These are phyloP conservation scores for Pleurotus cornucopiae DNA, from an alignment of 768 basidiomycete species.

Conservation along the genomic window DNA sequence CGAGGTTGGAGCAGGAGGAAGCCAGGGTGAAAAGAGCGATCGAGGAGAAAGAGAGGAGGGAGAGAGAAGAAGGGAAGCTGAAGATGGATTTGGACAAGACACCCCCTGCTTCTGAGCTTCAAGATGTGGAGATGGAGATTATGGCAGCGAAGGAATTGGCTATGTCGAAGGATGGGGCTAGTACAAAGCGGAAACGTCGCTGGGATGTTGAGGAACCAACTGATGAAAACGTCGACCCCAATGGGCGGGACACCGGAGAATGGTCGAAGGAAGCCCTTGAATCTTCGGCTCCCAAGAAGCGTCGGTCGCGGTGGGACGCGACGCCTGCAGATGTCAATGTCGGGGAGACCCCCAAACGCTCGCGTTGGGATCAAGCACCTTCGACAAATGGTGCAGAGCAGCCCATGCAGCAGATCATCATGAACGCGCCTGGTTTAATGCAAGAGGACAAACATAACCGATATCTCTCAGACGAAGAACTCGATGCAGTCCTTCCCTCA, in stretches of 20 bases:
- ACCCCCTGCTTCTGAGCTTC: slow-evolving; percentile 76
- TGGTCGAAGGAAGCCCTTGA: slow-evolving; percentile 78
- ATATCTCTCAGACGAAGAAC: slow-evolving; percentile 94
- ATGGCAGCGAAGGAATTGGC: slow-evolving; percentile 48
- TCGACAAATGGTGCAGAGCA: slow-evolving; percentile 44
- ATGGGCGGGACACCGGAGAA: slow-evolving; percentile 54
- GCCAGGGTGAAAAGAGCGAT: slow-evolving; percentile 75
- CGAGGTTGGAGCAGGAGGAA: slow-evolving; percentile 93
- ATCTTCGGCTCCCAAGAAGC: slow-evolving; percentile 79
- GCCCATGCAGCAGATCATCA: slow-evolving; percentile 78
- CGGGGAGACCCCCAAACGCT: slow-evolving; percentile 78
- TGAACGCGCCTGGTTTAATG: slow-evolving; percentile 83
- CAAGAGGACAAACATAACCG: slow-evolving; percentile 96
- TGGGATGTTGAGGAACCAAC: slow-evolving; percentile 70
- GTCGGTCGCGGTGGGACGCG: slow-evolving; percentile 95
- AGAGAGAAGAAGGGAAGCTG: slow-evolving; percentile 65
- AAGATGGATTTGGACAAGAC: slow-evolving; percentile 92
- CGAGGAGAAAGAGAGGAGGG: slow-evolving; percentile 82
- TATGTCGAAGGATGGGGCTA: slow-evolving; percentile 31
- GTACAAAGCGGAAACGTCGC: slow-evolving; percentile 69
- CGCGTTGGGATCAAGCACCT: slow-evolving; percentile 97
- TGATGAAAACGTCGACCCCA: slow-evolving; percentile 65
- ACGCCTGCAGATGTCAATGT: slow-evolving; percentile 67
- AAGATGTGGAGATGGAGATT: slow-evolving; percentile 68
- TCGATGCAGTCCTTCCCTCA: slow-evolving; percentile 83